A percentile compares a stretch with the other conserved stretches of the same genome.
Conservation (phyloP, 805 yeast species). For the Scheffersomyces coipomensis region DNA sequence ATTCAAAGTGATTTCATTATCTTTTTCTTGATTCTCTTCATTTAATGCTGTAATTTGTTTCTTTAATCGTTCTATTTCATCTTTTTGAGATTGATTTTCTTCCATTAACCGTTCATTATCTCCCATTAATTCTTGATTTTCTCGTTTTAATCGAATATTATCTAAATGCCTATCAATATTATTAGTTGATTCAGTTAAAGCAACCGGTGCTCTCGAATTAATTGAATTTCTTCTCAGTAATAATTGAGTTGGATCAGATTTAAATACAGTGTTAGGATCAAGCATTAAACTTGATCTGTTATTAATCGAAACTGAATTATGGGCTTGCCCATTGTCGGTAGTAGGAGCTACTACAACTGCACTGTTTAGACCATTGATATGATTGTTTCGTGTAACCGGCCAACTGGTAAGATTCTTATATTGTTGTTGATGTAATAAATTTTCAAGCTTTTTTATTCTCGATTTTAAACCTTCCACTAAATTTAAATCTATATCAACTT, state of each 20-base stretch:
- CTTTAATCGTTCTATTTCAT: conserved; percentile 1
- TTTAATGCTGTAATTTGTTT: conserved; percentile 3
- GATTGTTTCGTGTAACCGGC: conserved; percentile 32
- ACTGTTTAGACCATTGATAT: conserved; percentile 16
- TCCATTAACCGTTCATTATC: conserved; percentile 10
- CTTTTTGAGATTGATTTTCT: conserved; percentile 6
- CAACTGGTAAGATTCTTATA: conserved; percentile 50
- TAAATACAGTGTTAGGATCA: conserved; percentile 9
- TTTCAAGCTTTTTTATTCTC: conserved; percentile 75
- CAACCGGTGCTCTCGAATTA: not conserved
- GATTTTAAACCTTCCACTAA: conserved; percentile 62
- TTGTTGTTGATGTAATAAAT: conserved; percentile 71
- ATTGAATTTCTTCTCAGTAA: conserved; percentile 16
- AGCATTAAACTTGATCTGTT: conserved; percentile 16
- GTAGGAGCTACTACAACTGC: not conserved
- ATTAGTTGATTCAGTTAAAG: conserved; percentile 18
- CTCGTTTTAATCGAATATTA: conserved; percentile 35
- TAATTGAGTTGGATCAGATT: conserved; percentile 25
- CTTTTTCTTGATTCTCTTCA: conserved; percentile 2
- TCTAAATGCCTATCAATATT: conserved; percentile 43
- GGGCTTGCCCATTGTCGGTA: conserved; percentile 1
- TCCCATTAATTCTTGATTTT: conserved; percentile 17
- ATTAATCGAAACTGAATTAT: not conserved
- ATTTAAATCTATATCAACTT: conserved; percentile 33
- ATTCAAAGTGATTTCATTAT: conserved; percentile 4